phyloP scores from a whole-genome alignment of 2,329 filamentous ascomycete species.

The Arthrobotrys sinensis region DNA sequence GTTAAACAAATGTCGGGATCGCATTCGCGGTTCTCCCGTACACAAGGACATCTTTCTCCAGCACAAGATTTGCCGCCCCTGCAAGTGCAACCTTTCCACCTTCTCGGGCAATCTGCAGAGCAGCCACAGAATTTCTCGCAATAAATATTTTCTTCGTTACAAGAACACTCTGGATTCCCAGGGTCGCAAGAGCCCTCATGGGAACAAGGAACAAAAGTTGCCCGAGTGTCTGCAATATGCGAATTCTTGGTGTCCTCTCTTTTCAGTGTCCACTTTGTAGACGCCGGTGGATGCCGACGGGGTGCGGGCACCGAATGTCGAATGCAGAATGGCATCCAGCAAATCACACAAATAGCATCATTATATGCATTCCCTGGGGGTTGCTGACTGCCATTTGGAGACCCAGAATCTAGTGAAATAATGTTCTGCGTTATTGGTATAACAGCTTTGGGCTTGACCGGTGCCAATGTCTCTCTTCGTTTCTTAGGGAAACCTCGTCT shows the following conservation, averaged over 20 bases:
- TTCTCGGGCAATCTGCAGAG: slow-evolving; percentile 75
- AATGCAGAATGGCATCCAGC: slow-evolving; percentile 51
- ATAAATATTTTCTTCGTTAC: slow-evolving; percentile 74
- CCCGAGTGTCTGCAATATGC: slow-evolving; percentile 68
- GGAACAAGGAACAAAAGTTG: slow-evolving; percentile 76
- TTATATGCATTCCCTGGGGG: slow-evolving; percentile 23
- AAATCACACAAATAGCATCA: slow-evolving; percentile 33
- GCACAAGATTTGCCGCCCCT: slow-evolving; percentile 74
- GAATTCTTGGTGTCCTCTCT: slow-evolving; percentile 37
- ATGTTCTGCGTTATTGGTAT: slow-evolving; percentile 29
- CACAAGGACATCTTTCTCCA: slow-evolving; percentile 78
- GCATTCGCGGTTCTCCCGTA: slow-evolving; percentile 82
- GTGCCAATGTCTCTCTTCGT: slow-evolving; percentile 10
- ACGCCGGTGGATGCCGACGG: not conserved
- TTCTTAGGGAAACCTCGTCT: not conserved
- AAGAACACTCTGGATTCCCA: slow-evolving; percentile 77
- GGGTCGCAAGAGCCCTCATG: slow-evolving; percentile 75
- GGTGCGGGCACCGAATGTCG: slow-evolving; percentile 29
- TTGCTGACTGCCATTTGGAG: not conserved
- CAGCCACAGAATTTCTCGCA: slow-evolving; percentile 82
- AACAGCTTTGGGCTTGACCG: slow-evolving; percentile 23
- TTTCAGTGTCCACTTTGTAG: slow-evolving; percentile 18
- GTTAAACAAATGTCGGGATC: slow-evolving; percentile 81
- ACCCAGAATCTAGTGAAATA: not conserved
- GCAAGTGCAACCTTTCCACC: slow-evolving; percentile 79